Base-by-base conservation (phyloP, 192 early-diverging fungal genomes). In the Pilobolus umbonatus region DNA sequence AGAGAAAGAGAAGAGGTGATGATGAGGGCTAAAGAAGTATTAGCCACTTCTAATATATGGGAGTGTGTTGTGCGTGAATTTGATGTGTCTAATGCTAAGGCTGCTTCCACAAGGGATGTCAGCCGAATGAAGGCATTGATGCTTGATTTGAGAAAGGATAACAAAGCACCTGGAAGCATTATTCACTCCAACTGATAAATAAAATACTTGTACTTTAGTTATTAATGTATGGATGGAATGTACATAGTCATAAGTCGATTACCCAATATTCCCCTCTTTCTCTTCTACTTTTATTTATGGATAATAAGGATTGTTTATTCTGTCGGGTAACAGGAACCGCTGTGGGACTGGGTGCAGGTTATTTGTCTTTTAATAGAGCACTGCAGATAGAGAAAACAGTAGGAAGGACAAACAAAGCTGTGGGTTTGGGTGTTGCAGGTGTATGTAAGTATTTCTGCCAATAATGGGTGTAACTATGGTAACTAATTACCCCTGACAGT, bases 61-160 rank as follows among this genome's bases (percentile, higher is more conserved):
- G 85, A 91, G 56, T 80, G 88, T 19, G 80, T 82, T 19, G 69
- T 77, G 38, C 76, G 79, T 45, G 80, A 86, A 43, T 77, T 87
- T 42, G 85, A 88, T 47, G 48, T 29, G 3, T 28, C 55, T 0
- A 44, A 19, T 30, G 63, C 80, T 62, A 71, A 76, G 46, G 61
- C 74, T 15, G 73, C 73, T 52, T 67, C 62, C 26, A 72, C 57
- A 30, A 76, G 85, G 22, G 86, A 90, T 48, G 84, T 81, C 11
- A 65, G 73, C 32, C 64, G 88, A 38, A 85, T 90, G 79, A 84
- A 86, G 58, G 84, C 85, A 30, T 67, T 90, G 39, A 70, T 90
- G 62, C 65, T 80, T 34, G 84, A 82, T 39, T 71, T 88, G 19
- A 83, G 83, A 69, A 80, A 82, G 55, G 85, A 87, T 49, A 57